phyloP scores from a whole-genome alignment of 768 basidiomycete genomes.

The Tephrocybe rancida region DNA sequence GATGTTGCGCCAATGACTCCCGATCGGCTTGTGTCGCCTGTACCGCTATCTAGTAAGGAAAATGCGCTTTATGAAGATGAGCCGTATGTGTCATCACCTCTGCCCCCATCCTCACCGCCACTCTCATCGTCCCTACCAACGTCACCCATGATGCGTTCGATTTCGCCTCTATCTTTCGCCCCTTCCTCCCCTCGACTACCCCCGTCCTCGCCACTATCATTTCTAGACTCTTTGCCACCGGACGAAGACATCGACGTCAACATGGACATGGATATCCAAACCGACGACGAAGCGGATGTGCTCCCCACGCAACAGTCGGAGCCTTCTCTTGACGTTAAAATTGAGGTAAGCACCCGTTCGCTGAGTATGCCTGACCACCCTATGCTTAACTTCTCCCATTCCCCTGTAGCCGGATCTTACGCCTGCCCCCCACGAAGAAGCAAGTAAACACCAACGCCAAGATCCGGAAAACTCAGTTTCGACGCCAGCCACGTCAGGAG shows the following conservation, averaged over 20 bases:
- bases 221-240: conserved; percentile 8
- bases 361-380: too few relatives aligned
- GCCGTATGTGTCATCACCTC: not conserved
- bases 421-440: not conserved
- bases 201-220: conserved; percentile 22
- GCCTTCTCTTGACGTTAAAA: not conserved
- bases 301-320: not conserved
- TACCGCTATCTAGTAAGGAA: too few relatives aligned
- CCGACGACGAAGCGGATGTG: conserved; percentile 11
- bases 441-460: not conserved
- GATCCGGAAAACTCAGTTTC: not conserved
- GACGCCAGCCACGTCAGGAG: conserved; percentile 19
- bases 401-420: not conserved
- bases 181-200: conserved; percentile 22
- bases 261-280: conserved; percentile 6
- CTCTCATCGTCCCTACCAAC: conserved; percentile 46
- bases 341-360: not conserved
- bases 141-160: conserved; percentile 38
- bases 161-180: conserved; percentile 27
- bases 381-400: not conserved
- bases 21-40: conserved; percentile 8
- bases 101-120: conserved; percentile 20
- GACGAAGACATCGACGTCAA: conserved; percentile 6
- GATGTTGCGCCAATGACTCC: not conserved
- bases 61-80: conserved; percentile 27